Percentiles rank a stretch among this genome's conserved stretches.
Conservation (phyloP, 805 yeast genomes). For the Hermanozyma aechmeae region DNA sequence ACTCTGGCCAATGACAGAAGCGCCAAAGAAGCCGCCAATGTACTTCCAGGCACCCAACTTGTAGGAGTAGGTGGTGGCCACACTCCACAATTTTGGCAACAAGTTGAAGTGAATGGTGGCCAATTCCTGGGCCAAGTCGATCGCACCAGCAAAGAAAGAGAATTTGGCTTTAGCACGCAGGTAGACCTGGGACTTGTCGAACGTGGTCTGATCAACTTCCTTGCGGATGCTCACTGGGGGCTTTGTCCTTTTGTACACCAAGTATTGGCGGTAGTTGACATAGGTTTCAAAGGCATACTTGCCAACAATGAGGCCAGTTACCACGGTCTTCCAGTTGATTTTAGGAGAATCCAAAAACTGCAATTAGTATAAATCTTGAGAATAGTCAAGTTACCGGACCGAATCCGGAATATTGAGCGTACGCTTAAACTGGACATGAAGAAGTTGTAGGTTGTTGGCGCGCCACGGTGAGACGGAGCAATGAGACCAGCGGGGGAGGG, state of each 20-base stretch:
- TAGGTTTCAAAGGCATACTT: conserved; percentile 70
- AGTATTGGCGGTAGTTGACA: conserved; percentile 69
- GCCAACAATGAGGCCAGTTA: conserved; percentile 65
- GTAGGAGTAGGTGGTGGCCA: conserved; percentile 56
- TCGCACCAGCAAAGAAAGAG: conserved; percentile 45
- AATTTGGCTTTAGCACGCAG: conserved; percentile 71
- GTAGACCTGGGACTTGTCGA: conserved; percentile 68
- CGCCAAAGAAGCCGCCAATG: conserved; percentile 33
- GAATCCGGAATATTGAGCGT: too few relatives aligned
- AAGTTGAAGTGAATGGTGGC: conserved; percentile 51
- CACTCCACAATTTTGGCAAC: conserved; percentile 28
- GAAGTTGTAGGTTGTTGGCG: too few relatives aligned
- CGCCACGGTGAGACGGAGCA: too few relatives aligned
- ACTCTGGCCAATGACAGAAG: conserved; percentile 59
- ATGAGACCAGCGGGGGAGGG: too few relatives aligned
- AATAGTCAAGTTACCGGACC: too few relatives aligned
- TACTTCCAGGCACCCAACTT: conserved; percentile 29
- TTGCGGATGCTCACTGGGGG: conserved; percentile 65
- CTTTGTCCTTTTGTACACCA: conserved; percentile 40
- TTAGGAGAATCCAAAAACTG: conserved; percentile 53
- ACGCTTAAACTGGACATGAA: too few relatives aligned
- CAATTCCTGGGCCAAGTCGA: conserved; percentile 46
- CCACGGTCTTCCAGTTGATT: conserved; percentile 72
- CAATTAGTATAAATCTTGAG: too few relatives aligned
- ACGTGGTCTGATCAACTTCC: conserved; percentile 65